These are phyloP conservation scores for Colletotrichum sp. DNA, from an alignment of 2,329 filamentous ascomycete species.

Conservation along the genomic window DNA sequence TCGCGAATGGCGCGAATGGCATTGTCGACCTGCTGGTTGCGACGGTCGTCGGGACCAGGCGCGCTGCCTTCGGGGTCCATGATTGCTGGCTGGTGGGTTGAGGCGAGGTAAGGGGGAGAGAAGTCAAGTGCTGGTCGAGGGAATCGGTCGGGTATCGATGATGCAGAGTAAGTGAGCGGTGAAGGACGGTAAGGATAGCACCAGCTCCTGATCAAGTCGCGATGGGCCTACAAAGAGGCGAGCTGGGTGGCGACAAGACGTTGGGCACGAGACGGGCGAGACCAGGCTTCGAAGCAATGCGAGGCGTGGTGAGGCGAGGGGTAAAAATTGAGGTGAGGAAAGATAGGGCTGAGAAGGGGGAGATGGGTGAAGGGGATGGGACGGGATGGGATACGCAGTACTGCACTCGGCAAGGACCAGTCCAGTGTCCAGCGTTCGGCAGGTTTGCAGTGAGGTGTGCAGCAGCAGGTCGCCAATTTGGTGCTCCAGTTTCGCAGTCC, in stretches of 20 bases:
- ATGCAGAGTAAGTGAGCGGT: conserved; percentile 18
- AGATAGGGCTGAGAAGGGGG: conserved; percentile 31
- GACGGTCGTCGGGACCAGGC: conserved; percentile 48
- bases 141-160: conserved; percentile 14
- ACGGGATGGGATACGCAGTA: conserved; percentile 12
- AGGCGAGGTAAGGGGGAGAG: not conserved
- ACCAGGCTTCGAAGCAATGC: not conserved
- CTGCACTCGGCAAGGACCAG: conserved; percentile 2
- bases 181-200: conserved; percentile 3
- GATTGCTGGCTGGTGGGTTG: conserved; percentile 23
- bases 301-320: conserved; percentile 15
- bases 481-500: not conserved
- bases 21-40: conserved; percentile 78
- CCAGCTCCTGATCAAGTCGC: conserved; percentile 19
- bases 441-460: not conserved
- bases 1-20: conserved; percentile 89
- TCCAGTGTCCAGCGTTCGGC: not conserved
- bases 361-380: conserved; percentile 22
- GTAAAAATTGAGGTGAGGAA: conserved; percentile 23
- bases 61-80: conserved; percentile 54
- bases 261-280: conserved; percentile 16
- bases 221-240: conserved; percentile 16
- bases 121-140: not conserved
- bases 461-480: not conserved
- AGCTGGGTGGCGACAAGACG: conserved; percentile 14